A percentile compares a stretch with the other conserved stretches of the same genome.
These are phyloP conservation scores for Ichthyophonus hoferi DNA, from an alignment of 208 protist species.

Conservation along the genomic window DNA sequence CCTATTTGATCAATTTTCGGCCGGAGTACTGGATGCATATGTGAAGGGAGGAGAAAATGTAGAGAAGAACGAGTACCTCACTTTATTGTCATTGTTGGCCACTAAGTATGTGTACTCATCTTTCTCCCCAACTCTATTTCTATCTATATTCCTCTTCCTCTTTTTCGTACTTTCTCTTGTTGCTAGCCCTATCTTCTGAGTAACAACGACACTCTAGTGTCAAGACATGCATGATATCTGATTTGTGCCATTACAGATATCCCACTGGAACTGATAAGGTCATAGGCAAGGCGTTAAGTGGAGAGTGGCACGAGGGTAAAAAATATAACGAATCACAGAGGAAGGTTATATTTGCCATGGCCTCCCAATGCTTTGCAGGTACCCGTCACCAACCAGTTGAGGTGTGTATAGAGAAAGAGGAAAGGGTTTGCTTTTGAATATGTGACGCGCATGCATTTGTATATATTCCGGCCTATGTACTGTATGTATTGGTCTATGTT, in stretches of 20 bases:
- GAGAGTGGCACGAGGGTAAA: neutral
- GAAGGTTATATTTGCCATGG: neutral
- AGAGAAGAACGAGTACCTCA: neutral
- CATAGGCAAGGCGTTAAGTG: neutral
- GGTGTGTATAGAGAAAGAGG: too few species aligned
- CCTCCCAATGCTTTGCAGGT: neutral
- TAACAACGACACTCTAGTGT: too few species aligned
- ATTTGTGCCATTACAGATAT: neutral
- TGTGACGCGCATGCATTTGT: too few species aligned
- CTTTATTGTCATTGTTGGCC: too few species aligned
- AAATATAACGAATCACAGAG: neutral
- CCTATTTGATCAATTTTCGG: neutral
- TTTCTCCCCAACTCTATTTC: neutral
- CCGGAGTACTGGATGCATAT: neutral
- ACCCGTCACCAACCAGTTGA: neutral
- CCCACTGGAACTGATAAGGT: neutral
- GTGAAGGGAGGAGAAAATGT: neutral
- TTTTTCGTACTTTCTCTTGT: too few species aligned
- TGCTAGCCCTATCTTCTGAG: too few species aligned
- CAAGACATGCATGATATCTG: too few species aligned
- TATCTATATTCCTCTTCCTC: neutral
- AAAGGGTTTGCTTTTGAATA: too few species aligned
- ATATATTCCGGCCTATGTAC: too few species aligned
- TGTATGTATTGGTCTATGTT: too few species aligned
- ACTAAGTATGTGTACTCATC: too few species aligned